Evolutionary conservation across 2,329 filamentous ascomycete species (phyloP), one percentile per base, ranked within the genome.

Genomic region (Trichoderma hamatum): DNA sequence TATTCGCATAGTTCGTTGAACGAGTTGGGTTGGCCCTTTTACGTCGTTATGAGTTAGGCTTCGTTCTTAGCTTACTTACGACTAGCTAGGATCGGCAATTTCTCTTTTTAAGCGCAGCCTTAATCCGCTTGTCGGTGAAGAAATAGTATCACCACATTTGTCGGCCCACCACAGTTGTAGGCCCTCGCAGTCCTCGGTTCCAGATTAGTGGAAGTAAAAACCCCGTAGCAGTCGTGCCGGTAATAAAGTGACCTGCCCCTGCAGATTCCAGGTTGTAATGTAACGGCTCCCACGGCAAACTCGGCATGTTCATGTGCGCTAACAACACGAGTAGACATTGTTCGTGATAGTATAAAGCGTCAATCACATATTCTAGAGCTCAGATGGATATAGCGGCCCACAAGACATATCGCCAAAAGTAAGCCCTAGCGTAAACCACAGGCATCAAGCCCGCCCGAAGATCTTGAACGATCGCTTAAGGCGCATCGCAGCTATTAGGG

Each of bases 341-440:
- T 19, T 65, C 34, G 34, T 26, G n/a, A 46, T 21, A 55, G n/a
- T 36, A 26, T 4, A 32, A 16, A 26, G 43, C 39, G 51, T 43
- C 34, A 32, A 55, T 65, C 36, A 43, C 62, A 65, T 51, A 52
- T 65, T 34, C 26, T 10, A 56, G 26, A 55, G 49, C 30, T 32
- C 32, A 39, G 34, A 28, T 24, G 46, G 21, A 34, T 30, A 21
- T 26, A 24, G 32, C 24, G 62, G 36, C 36, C 51, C 62, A 56
- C 36, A 43, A 32, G 62, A 24, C 4, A 3, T 19, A 11, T 43
- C 36, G n/a, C n/a, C 34, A 43, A 56, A 21, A 26, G 62, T 65
- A 65, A 65, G 62, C 62, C 62, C 62, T 65, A 65, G 62, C 24
- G 62, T n/a, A 52, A n/a, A 34, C 43, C 54, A 36, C 62, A 24